phyloP scores from a whole-genome alignment of 78 protist species.

The Planoprotostelium fungivorum region DNA sequence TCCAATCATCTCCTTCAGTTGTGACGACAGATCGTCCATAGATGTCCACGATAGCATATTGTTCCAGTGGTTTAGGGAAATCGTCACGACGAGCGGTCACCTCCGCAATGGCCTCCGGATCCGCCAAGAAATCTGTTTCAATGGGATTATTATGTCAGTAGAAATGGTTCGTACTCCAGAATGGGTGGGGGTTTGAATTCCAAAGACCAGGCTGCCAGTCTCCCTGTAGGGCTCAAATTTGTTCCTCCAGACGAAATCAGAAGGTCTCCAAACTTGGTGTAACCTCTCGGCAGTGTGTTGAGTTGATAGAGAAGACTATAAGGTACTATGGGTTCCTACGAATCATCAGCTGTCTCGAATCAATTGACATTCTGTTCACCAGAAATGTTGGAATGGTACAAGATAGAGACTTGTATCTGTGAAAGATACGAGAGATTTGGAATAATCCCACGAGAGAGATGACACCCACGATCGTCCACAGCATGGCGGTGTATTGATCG shows the following conservation, averaged over 20 bases:
- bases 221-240: not conserved
- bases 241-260: not conserved
- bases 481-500: no score
- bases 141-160: not conserved
- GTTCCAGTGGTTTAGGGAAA: not conserved
- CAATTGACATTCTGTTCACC: not conserved
- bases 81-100: not conserved
- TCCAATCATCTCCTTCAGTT: not conserved
- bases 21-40: not conserved
- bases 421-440: no score
- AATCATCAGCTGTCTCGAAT: not conserved
- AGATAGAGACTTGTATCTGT: no score
- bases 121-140: not conserved
- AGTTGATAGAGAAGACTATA: not conserved
- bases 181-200: not conserved
- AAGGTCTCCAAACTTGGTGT: not conserved
- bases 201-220: not conserved
- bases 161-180: not conserved
- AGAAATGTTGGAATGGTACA: not conserved
- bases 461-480: no score
- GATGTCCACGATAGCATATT: not conserved
- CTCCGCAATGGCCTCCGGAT: not conserved
- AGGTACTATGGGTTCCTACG: not conserved
- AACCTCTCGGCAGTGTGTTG: not conserved
- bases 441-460: no score